phyloP scores from a whole-genome alignment of 441 rosid species.

The Populus hybrid region DNA sequence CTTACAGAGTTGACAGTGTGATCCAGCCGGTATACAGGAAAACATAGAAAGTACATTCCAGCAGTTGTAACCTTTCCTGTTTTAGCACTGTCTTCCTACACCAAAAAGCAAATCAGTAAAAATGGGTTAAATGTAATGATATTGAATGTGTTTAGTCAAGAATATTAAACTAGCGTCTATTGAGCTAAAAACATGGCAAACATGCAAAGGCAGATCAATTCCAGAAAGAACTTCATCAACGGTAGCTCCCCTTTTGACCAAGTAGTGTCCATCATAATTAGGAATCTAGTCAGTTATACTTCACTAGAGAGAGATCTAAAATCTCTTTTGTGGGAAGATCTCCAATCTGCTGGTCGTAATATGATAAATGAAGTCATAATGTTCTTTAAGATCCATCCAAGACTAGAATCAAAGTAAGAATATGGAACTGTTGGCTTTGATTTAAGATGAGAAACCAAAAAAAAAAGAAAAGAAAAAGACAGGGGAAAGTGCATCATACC shows the following conservation, averaged over 20 bases:
- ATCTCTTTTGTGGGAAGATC: neutral
- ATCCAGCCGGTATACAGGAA: conserved; percentile 84
- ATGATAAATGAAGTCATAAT: neutral
- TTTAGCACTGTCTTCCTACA: conserved; percentile 81
- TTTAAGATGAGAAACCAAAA: neutral
- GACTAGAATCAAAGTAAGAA: neutral
- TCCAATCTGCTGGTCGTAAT: neutral
- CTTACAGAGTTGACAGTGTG: conserved; percentile 68
- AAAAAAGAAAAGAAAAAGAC: neutral
- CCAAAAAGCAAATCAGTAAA: neutral
- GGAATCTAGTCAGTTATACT: neutral
- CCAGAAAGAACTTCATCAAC: neutral
- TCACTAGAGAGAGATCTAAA: neutral
- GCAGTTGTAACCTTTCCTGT: conserved; percentile 79
- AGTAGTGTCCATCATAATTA: neutral
- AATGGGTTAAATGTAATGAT: conserved; percentile 2
- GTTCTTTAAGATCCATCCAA: neutral
- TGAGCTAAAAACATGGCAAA: neutral
- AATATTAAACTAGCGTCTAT: neutral
- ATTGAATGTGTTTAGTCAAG: neutral
- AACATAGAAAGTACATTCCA: conserved; percentile 95
- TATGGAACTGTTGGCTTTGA: neutral
- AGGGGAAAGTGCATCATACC: conserved; percentile 37
- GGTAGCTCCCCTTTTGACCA: neutral
- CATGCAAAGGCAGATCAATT: neutral